phyloP scores from a whole-genome alignment of 164 flowering plant genomes.

The Vitis cinerea region DNA sequence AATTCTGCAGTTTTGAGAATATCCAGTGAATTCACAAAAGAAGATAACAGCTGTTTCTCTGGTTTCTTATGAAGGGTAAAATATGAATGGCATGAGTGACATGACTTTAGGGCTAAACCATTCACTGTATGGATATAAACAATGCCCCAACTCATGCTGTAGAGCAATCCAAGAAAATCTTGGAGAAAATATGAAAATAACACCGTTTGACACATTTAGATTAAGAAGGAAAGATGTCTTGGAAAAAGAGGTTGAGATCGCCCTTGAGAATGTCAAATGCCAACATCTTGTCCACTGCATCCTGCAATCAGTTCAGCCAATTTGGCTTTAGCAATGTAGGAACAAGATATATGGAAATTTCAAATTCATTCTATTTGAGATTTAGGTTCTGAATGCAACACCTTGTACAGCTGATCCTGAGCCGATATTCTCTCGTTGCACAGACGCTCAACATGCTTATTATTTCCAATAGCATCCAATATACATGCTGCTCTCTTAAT shows the following conservation, averaged over 20 bases:
- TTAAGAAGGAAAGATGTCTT: slow-evolving; percentile 44
- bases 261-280: slow-evolving; percentile 61
- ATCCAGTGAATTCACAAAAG: no score
- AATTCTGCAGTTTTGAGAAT: no score
- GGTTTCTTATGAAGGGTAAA: no score
- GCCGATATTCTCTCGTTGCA: slow-evolving; percentile 44
- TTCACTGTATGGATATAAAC: no score
- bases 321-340: not conserved
- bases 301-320: slow-evolving; percentile 38
- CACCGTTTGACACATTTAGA: not conserved
- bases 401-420: slow-evolving; percentile 74
- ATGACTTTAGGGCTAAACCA: no score
- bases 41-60: no score
- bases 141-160: no score
- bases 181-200: no score
- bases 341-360: not conserved
- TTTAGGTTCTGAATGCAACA: slow-evolving; percentile 12
- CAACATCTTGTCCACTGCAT: slow-evolving; percentile 60
- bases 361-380: not conserved
- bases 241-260: slow-evolving; percentile 56
- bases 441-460: slow-evolving; percentile 47
- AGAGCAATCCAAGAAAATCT: no score
- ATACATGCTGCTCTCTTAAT: slow-evolving; percentile 71
- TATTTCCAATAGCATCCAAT: slow-evolving; percentile 38
- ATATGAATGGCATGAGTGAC: no score